Percentiles rank a stretch among this genome's conserved stretches.
These are phyloP conservation scores for Pisolithus marmoratus DNA, from an alignment of 768 basidiomycete genomes.

Conservation along the genomic window DNA sequence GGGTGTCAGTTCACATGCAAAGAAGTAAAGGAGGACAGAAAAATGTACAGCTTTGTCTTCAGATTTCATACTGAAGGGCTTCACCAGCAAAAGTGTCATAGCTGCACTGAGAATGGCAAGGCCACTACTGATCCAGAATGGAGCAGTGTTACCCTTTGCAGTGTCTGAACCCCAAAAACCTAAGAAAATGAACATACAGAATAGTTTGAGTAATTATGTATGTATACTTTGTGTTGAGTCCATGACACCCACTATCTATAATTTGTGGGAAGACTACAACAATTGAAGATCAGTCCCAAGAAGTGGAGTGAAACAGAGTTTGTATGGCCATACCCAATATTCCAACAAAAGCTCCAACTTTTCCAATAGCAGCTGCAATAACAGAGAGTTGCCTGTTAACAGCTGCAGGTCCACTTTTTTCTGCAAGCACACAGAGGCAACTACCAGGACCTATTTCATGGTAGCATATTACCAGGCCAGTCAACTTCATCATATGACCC, in stretches of 20 bases:
- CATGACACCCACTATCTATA: not conserved
- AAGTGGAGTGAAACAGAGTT: not conserved
- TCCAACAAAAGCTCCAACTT: constrained; percentile 78
- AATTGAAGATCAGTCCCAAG: not conserved
- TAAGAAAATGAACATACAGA: constrained; percentile 15
- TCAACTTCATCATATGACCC: not conserved
- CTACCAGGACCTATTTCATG: too few species aligned
- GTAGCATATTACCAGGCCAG: not conserved
- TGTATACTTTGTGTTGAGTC: not conserved
- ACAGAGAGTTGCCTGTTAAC: constrained; percentile 85
- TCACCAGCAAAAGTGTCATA: constrained; percentile 67
- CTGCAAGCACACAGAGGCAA: constrained; percentile 80
- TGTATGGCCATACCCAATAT: constrained; percentile 59
- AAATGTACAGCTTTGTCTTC: constrained; percentile 57
- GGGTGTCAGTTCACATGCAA: constrained; percentile 1
- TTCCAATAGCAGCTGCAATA: constrained; percentile 78
- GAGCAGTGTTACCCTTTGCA: constrained; percentile 67
- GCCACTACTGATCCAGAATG: constrained; percentile 83
- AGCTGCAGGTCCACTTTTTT: constrained; percentile 64
- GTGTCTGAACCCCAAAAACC: constrained; percentile 56
- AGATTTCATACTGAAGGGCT: constrained; percentile 71
- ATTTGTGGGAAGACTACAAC: not conserved
- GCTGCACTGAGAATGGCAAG: too few species aligned
- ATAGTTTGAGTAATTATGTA: not conserved
- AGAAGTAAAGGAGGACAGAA: constrained; percentile 14